Base-by-base conservation (phyloP, 139 green algal species). In the Haematococcus sp. region DNA sequence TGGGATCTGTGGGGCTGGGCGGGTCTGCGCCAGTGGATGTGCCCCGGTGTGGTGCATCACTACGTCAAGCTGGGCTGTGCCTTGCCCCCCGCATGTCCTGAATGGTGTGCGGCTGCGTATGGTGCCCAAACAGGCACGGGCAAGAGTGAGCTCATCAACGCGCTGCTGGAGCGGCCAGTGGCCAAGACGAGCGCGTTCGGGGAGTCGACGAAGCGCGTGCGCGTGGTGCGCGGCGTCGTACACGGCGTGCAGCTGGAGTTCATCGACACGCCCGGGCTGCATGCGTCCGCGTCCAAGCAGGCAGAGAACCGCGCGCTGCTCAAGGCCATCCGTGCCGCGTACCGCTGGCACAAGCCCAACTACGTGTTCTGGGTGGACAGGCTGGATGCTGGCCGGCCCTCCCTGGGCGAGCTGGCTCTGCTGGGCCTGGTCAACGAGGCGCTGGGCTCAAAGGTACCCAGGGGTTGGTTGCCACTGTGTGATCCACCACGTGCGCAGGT, bases 281-380 rank as follows among this genome's bases (percentile, higher is more conserved):
- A 82, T 9, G 81, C 84, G 34, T 68, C 72, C 40, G 60, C 52
- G 13, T 52, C 70, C 30, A 58, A 31, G 9, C 63, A 71, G n/a
- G 64, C 68, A 0, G 71, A 76, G 44, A 89, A 89, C 78, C 70
- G 75, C 17, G 68, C 55, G 30, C 65, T 82, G 5, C 76, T 89
- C 58, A 81, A 80, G 74, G 2, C 35, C 40, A 52, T 81, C 35
- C 35, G 43, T 1, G 63, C 69, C 0, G 76, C 70, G 13, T 81
- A 81, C 70, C 31, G 34, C 23, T 72, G 66, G 32, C 61, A 51
- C 76, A 89, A 86, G 71, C 84, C 84, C 15, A 76, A 87, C 76
- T 89, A 86, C 23, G 74, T 89, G 27, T 76, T 89, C 30, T 89
- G 86, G 54, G 81, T 89, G 28, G 84, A 89, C 79, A 73, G 84